Evolutionary conservation across 1,284 basidiomycete species (phyloP).

Genomic region (Waitea zeae): DNA sequence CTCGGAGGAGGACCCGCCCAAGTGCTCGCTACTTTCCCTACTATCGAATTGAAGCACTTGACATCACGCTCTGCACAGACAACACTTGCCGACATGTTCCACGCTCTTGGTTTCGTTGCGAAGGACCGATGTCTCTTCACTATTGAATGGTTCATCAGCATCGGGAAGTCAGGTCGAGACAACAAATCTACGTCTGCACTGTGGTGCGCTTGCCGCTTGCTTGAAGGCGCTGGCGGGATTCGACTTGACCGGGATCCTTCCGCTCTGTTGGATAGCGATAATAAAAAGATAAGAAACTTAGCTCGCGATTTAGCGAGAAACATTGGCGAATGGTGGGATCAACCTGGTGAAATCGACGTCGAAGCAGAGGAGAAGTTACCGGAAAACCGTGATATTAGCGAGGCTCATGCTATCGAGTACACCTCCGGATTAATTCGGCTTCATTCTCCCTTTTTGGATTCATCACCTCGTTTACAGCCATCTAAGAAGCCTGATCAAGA

Average conservation of each 20-base stretch:
- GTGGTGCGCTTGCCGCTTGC: conserved; percentile 64
- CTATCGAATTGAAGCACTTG: conserved; percentile 41
- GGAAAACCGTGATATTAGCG: too few relatives aligned
- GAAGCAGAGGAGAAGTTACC: too few relatives aligned
- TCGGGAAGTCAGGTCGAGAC: conserved; percentile 29
- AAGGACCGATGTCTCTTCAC: conserved; percentile 55
- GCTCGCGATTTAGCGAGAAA: too few relatives aligned
- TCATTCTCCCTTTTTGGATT: too few relatives aligned
- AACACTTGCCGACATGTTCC: conserved; percentile 53
- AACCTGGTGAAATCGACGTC: too few relatives aligned
- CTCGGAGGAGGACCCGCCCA: conserved; percentile 29
- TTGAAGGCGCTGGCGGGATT: conserved; percentile 51
- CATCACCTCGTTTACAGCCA: too few relatives aligned
- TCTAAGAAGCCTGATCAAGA: too few relatives aligned
- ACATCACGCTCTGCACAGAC: conserved; percentile 29
- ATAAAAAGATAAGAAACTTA: too few relatives aligned
- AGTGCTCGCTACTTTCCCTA: conserved; percentile 28
- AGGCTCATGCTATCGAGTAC: too few relatives aligned
- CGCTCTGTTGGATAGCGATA: too few relatives aligned
- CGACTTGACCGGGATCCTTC: conserved; percentile 17
- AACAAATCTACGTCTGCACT: conserved; percentile 48
- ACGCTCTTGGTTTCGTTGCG: conserved; percentile 49
- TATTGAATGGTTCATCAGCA: conserved; percentile 66
- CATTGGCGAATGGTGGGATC: too few relatives aligned
- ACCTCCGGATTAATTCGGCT: too few relatives aligned